Evolutionary conservation across 257 asterid genomes (phyloP), one percentile per base, ranked within the genome.

Genomic region (Nicotiana attenuata): DNA sequence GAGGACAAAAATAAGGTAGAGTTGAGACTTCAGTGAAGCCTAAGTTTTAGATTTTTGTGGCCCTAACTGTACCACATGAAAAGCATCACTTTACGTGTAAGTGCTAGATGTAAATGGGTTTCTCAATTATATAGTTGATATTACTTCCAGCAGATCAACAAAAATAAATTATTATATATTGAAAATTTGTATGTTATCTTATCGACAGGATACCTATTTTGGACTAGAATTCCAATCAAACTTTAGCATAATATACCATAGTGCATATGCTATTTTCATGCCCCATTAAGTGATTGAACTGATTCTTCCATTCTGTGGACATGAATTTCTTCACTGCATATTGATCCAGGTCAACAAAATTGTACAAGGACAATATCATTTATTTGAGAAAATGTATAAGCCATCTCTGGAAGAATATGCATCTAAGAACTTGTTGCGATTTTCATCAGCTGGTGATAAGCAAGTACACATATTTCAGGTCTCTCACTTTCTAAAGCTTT

Each of bases 1-100:
- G 98, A 95, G 89, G 99, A 96, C 83, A 91, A 87, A 88, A 86
- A 93, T 90, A 96, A 96, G 95, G 98, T 91, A 87, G 80, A 85
- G 68, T 31, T 85, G 76, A 87, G 63, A 85, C 61, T 38, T 86
- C 61, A 83, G 61, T 66, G 78, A 75, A 81, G 68, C 77, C 17
- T 61, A 76, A 57, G 16, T 50, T 80, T 80, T 80, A 50, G 55
- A 65, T 16, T 50, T 65, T 26, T 65, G 52, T 80, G 59, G 78
- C 73, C 41, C 73, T n/a, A 28, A 16, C 29, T 10, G 50, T 17
- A 45, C 59, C 60, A 71, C 78, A 45, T 22, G 78, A 28, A 22
- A 16, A 80, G 64, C 16, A 28, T 47, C 26, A 80, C 16, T 38
- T 4, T 8, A 26, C 5, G 11, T 26, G 29, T 80, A 80, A 17